Evolutionary conservation across 805 yeast species (phyloP).

Genomic region (Blastobotrys chiropterorum): DNA sequence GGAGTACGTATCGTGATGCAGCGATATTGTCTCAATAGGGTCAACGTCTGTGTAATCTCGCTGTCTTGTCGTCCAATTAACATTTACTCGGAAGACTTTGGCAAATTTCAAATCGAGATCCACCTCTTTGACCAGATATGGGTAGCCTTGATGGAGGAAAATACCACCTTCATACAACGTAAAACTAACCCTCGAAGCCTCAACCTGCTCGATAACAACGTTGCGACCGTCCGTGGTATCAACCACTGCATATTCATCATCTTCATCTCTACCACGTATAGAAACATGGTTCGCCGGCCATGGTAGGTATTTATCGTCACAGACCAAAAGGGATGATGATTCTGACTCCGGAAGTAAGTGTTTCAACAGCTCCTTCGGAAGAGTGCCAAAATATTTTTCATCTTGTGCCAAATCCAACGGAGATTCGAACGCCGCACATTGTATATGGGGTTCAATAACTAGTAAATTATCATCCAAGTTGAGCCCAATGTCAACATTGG

Average conservation of each 20-base stretch:
- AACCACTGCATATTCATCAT: conserved; percentile 78
- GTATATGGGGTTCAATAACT: conserved; percentile 76
- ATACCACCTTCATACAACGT: conserved; percentile 91
- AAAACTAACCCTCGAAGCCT: conserved; percentile 81
- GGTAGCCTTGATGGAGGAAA: conserved; percentile 87
- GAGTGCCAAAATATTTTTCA: not conserved
- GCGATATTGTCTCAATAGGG: conserved; percentile 42
- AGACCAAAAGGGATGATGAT: conserved; percentile 38
- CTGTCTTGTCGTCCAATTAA: conserved; percentile 90
- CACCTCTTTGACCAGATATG: conserved; percentile 80
- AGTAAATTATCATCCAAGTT: conserved; percentile 56
- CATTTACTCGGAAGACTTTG: conserved; percentile 79
- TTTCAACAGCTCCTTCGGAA: conserved; percentile 3
- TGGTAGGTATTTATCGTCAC: conserved; percentile 58
- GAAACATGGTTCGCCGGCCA: conserved; percentile 77
- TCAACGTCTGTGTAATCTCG: conserved; percentile 92
- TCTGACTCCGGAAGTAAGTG: not conserved
- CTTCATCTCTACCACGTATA: conserved; percentile 74
- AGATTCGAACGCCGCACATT: conserved; percentile 87
- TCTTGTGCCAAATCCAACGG: conserved; percentile 49
- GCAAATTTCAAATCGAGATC: conserved; percentile 76
- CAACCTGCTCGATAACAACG: conserved; percentile 76
- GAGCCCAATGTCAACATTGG: conserved; percentile 53
- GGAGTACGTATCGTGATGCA: conserved; percentile 10
- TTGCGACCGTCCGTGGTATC: conserved; percentile 77